Base-by-base conservation (phyloP, 768 basidiomycete species). In the Suillus subalutaceus region DNA sequence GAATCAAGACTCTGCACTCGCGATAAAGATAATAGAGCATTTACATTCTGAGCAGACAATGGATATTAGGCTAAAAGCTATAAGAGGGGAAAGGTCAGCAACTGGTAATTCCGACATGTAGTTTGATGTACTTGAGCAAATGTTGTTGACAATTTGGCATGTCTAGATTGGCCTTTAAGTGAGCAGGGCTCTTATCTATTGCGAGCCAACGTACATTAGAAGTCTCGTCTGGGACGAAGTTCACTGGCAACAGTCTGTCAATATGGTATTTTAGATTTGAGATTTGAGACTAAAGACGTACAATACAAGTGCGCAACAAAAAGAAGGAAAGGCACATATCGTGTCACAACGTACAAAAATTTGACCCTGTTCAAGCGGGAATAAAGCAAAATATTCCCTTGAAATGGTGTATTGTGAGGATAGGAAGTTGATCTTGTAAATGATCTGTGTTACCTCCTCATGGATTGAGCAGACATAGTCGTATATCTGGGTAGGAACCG, bases 271-370 rank as follows among this genome's bases (percentile, higher is more conserved):
- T 13, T 62, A 13, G 38, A 38, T 23, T 35, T n/a, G n/a, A n/a
- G n/a, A n/a, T n/a, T n/a, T 30, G 15, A 26, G 26, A 37, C 18
- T 16, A 12, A 46, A 13, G 26, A 63, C 65, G 13, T 41, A 65
- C 65, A n/a, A 41, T 38, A 65, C 37, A 65, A 20, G 13, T 65
- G 59, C 37, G 20, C 18, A n/a, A 15, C 38, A 40, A 65, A 37
- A 16, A 65, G 61, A 37, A 63, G 30, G 18, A 65, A 65, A 18
- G 65, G 65, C 13, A 41, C 15, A 38, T 65, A 65, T 26, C 61
- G 65, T 16, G 65, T 23, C 10, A 65, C 18, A 26, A 62, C 20
- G 30, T 65, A 65, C 32, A 65, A 20, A 30, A 55, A 3, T 43
- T 65, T 65, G 5, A 41, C 18, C 43, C 18, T 50, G 20, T 44